These are phyloP conservation scores for Alternaria brassicicola DNA, from an alignment of 2,329 filamentous ascomycete species.

Conservation along the genomic window DNA sequence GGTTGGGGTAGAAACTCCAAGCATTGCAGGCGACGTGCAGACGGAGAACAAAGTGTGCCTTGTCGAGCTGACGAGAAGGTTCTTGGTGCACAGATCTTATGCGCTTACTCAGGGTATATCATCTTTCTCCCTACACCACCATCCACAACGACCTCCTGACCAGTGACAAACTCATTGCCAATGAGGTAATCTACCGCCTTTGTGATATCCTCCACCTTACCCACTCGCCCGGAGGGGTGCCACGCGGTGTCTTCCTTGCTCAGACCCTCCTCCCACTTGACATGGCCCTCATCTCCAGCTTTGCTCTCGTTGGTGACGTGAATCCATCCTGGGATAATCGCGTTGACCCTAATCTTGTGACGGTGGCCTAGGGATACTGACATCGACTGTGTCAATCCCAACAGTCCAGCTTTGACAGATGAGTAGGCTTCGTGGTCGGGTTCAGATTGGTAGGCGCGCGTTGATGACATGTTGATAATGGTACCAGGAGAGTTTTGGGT, in stretches of 20 bases:
- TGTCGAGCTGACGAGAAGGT: not conserved
- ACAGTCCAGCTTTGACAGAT: slow-evolving; percentile 57
- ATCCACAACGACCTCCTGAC: slow-evolving; percentile 56
- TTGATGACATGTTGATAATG: slow-evolving; percentile 58
- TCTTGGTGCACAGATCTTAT: not conserved
- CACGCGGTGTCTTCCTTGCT: slow-evolving; percentile 54
- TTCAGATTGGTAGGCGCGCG: slow-evolving; percentile 58
- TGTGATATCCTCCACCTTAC: slow-evolving; percentile 56
- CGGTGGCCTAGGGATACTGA: slow-evolving; percentile 53
- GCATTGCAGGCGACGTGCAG: not conserved
- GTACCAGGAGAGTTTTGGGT: slow-evolving; percentile 34
- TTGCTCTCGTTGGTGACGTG: slow-evolving; percentile 55
- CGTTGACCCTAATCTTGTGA: slow-evolving; percentile 56
- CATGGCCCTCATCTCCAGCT: slow-evolving; percentile 50
- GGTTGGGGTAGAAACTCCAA: no score
- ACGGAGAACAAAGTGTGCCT: not conserved
- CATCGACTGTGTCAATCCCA: slow-evolving; percentile 59
- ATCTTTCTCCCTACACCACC: slow-evolving; percentile 56
- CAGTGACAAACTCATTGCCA: slow-evolving; percentile 51
- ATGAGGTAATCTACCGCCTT: slow-evolving; percentile 51
- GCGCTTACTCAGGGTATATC: slow-evolving; percentile 47
- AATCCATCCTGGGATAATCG: slow-evolving; percentile 60
- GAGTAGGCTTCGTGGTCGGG: slow-evolving; percentile 58
- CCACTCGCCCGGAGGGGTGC: slow-evolving; percentile 59
- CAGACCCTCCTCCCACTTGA: slow-evolving; percentile 56